These are phyloP conservation scores for Paracorniculantispora psalliotae DNA, from an alignment of 2,329 filamentous ascomycete species.

Conservation along the genomic window DNA sequence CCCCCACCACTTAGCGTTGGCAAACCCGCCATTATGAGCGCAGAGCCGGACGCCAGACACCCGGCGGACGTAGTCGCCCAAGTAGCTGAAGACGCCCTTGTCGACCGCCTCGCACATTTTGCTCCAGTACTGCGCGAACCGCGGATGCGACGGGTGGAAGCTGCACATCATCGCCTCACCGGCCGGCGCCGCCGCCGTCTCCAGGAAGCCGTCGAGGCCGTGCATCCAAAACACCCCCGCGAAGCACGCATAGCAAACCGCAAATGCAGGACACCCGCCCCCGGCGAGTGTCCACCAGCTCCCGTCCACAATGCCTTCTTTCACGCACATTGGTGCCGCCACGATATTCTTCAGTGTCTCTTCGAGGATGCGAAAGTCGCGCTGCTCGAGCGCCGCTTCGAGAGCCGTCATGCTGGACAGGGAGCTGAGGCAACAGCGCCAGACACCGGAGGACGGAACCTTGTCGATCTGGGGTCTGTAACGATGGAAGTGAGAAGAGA, in stretches of 20 bases:
- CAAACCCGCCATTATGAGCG: background rate
- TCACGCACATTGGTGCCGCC: background rate
- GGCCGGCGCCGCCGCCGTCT: background rate
- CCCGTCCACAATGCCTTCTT: background rate
- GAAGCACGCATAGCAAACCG: background rate
- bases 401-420: background rate
- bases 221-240: background rate
- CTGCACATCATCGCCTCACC: background rate
- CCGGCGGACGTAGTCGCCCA: background rate
- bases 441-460: too few species aligned
- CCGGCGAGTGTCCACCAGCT: background rate
- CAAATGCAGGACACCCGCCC: background rate
- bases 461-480: too few species aligned
- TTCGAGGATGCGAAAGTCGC: background rate
- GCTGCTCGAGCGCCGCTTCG: background rate
- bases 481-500: too few species aligned
- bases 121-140: background rate
- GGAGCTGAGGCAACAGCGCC: background rate
- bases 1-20: background rate
- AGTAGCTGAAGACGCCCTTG: background rate
- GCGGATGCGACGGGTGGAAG: background rate
- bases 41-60: background rate
- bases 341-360: background rate
- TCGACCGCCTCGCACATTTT: background rate
- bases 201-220: background rate